Evolutionary conservation across 768 basidiomycete genomes (phyloP).

Genomic region (Leccinum longicurvipes): DNA sequence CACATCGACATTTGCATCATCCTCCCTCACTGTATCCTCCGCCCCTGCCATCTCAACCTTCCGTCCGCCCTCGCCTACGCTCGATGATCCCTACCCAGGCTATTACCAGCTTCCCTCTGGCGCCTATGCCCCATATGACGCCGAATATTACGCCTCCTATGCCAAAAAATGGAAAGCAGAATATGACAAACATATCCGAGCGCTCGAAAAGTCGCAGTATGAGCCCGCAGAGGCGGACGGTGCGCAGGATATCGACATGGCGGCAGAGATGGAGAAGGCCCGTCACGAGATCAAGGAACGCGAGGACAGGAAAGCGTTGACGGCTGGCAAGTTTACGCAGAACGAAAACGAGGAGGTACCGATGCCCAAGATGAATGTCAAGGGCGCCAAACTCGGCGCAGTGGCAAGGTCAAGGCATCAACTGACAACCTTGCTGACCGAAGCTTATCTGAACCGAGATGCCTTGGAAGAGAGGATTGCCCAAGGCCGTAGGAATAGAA

Average conservation of each 20-base stretch:
- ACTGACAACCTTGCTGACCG: slow-evolving; percentile 72
- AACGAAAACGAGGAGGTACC: slow-evolving; percentile 41
- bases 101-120: slow-evolving; percentile 85
- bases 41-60: slow-evolving; percentile 70
- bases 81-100: slow-evolving; percentile 76
- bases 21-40: slow-evolving; percentile 57
- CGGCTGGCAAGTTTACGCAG: slow-evolving; percentile 48
- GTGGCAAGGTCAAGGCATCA: slow-evolving; percentile 76
- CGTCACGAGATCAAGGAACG: slow-evolving; percentile 70
- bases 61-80: slow-evolving; percentile 69
- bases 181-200: slow-evolving; percentile 68
- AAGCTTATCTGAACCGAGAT: slow-evolving; percentile 83
- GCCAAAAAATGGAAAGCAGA: slow-evolving; percentile 71
- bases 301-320: slow-evolving; percentile 75
- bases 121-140: slow-evolving; percentile 71
- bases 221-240: slow-evolving; percentile 35
- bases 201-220: slow-evolving; percentile 73
- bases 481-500: slow-evolving; percentile 76
- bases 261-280: slow-evolving; percentile 74
- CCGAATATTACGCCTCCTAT: slow-evolving; percentile 63
- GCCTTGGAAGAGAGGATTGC: slow-evolving; percentile 82
- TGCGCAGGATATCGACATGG: slow-evolving; percentile 60
- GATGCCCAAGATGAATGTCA: slow-evolving; percentile 79
- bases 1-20: slow-evolving; percentile 69
- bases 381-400: slow-evolving; percentile 70